These are phyloP conservation scores for Theobroma grandiflorum DNA, from an alignment of 441 rosid species.

Conservation along the genomic window DNA sequence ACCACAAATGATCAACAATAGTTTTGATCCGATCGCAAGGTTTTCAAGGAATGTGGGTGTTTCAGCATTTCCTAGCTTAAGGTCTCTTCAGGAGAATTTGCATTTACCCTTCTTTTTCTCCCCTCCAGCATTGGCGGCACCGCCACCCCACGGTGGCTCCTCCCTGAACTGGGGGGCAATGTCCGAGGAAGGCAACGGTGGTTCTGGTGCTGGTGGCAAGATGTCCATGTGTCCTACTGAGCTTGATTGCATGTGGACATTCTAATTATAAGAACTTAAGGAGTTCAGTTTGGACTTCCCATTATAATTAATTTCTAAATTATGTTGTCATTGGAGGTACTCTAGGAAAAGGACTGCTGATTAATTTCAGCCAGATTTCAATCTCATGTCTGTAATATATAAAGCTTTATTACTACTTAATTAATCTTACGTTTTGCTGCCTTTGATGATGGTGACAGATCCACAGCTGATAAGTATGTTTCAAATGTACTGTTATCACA, in stretches of 20 bases:
- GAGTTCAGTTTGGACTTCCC: neutral
- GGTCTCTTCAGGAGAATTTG: conserved; percentile 76
- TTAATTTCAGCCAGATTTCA: conserved; percentile 7
- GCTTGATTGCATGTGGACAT: conserved; percentile 83
- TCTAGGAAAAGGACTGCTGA: conserved; percentile 1
- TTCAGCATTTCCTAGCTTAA: conserved; percentile 64
- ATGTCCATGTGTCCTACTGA: conserved; percentile 53
- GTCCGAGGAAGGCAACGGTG: conserved; percentile 37
- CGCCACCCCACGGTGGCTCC: conserved; percentile 38
- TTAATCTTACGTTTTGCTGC: neutral
- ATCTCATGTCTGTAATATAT: neutral
- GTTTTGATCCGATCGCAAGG: conserved; percentile 38
- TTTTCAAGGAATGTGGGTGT: conserved; percentile 44
- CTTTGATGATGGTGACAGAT: conserved; percentile 19
- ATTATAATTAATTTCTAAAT: neutral
- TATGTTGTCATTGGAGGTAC: neutral
- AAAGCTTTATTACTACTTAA: neutral
- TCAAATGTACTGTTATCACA: conserved; percentile 11
- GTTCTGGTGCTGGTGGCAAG: conserved; percentile 38
- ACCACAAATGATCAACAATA: conserved; percentile 21
- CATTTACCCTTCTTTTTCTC: conserved; percentile 58
- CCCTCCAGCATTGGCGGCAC: conserved; percentile 37
- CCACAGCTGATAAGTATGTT: neutral
- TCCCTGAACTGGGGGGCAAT: conserved; percentile 46
- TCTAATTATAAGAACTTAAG: conserved; percentile 23